These are phyloP conservation scores for Geotrichum cucujoidarum DNA, from an alignment of 1,139 yeast genomes.

Conservation along the genomic window DNA sequence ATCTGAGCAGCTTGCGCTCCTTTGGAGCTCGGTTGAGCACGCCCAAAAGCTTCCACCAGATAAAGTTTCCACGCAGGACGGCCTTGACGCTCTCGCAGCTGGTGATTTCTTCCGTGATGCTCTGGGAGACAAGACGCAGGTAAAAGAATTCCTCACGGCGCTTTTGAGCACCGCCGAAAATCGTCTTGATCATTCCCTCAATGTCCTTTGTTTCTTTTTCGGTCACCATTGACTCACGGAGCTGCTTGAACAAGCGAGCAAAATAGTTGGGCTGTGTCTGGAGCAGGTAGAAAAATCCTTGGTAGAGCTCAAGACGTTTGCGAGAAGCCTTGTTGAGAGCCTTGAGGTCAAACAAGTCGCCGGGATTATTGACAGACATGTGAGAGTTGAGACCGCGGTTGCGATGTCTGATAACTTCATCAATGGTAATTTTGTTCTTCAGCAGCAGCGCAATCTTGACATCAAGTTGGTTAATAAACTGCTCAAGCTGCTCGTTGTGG, in stretches of 20 bases:
- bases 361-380: constrained; percentile 25
- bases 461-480: constrained; percentile 73
- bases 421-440: constrained; percentile 73
- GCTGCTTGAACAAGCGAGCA: constrained; percentile 47
- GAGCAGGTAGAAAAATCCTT: constrained; percentile 69
- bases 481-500: constrained; percentile 63
- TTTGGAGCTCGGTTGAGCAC: constrained; percentile 55
- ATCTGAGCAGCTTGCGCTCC: constrained; percentile 53
- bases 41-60: constrained; percentile 50
- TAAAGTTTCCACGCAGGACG: constrained; percentile 32
- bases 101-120: constrained; percentile 47
- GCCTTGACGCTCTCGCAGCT: constrained; percentile 26
- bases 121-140: constrained; percentile 53
- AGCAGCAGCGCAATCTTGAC: constrained; percentile 72
- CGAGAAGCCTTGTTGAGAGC: constrained; percentile 42
- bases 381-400: constrained; percentile 36
- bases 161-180: constrained; percentile 43
- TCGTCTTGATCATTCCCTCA: constrained; percentile 46
- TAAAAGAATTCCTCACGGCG: constrained; percentile 71
- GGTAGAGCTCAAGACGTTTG: constrained; percentile 55
- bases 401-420: constrained; percentile 61
- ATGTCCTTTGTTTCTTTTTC: constrained; percentile 40
- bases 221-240: constrained; percentile 28
- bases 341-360: constrained; percentile 39
- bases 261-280: constrained; percentile 83